Conservation (phyloP, 257 asterid genomes). For the Coffea canephora region DNA sequence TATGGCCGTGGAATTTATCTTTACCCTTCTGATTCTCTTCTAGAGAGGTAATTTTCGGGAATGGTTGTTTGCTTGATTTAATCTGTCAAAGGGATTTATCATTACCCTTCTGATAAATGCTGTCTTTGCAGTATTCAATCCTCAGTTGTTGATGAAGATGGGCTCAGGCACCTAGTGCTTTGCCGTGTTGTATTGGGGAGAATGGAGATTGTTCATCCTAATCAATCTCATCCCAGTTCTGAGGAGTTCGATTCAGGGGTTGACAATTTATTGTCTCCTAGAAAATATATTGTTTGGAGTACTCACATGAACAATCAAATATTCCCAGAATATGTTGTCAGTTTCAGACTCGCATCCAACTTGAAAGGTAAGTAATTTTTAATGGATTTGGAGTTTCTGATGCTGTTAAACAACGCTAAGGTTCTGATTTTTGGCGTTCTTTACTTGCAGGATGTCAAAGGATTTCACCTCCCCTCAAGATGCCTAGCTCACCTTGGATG, state of each 20-base stretch:
- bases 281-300: conserved; percentile 34
- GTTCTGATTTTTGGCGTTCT: background rate
- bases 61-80: background rate
- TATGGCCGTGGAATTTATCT: conserved; percentile 28
- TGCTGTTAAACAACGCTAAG: background rate
- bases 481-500: conserved; percentile 41
- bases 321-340: conserved; percentile 32
- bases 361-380: conserved; percentile 10
- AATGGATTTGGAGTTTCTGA: background rate
- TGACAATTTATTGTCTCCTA: conserved; percentile 28
- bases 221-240: conserved; percentile 31
- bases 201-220: conserved; percentile 30
- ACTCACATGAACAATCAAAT: conserved; percentile 27
- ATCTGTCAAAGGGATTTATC: background rate
- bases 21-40: conserved; percentile 16
- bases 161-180: conserved; percentile 29
- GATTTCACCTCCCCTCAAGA: background rate
- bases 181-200: conserved; percentile 41
- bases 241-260: conserved; percentile 32
- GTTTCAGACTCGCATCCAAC: conserved; percentile 20
- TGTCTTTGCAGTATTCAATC: conserved; percentile 19
- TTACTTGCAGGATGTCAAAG: background rate
- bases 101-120: background rate
- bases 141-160: conserved; percentile 29
- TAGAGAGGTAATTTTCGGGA: conserved; percentile 10